A percentile compares a stretch with the other conserved stretches of the same genome.
phyloP scores from a whole-genome alignment of 2,329 filamentous ascomycete genomes.

The Furcasterigmium sp. region DNA sequence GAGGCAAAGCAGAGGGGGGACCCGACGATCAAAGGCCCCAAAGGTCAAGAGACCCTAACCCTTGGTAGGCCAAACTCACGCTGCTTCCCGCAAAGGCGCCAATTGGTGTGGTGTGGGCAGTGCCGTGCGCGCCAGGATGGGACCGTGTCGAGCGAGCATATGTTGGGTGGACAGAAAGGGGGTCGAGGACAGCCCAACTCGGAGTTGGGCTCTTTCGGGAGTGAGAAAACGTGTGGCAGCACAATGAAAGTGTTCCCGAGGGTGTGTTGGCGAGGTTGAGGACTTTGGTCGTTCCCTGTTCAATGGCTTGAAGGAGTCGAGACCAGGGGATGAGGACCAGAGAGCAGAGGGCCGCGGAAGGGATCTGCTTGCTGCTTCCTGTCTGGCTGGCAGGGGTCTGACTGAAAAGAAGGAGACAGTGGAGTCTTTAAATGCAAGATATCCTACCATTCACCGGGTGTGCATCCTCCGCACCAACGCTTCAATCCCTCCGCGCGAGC shows the following conservation, averaged over 20 bases:
- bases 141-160: neutral
- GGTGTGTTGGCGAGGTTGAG: too few relatives aligned
- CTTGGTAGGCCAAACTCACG: neutral
- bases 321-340: neutral
- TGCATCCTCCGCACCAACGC: neutral
- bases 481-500: too few relatives aligned
- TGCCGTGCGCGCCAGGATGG: neutral
- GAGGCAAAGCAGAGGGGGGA: neutral
- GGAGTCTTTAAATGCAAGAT: neutral
- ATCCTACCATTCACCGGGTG: neutral
- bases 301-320: neutral
- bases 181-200: neutral
- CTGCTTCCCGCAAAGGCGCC: neutral
- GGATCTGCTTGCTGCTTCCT: too few relatives aligned
- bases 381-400: too few relatives aligned
- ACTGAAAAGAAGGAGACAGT: too few relatives aligned
- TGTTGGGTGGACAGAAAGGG: neutral
- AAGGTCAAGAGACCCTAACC: neutral
- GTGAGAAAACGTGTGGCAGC: too few relatives aligned
- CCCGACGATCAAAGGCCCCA: neutral
- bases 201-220: too few relatives aligned
- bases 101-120: neutral
- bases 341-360: too few relatives aligned
- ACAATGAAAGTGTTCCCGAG: too few relatives aligned
- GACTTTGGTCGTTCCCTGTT: neutral